Evolutionary conservation across 140 eudicot species (phyloP), one percentile per base, ranked within the genome.

Genomic region (Flaveria floridana): DNA sequence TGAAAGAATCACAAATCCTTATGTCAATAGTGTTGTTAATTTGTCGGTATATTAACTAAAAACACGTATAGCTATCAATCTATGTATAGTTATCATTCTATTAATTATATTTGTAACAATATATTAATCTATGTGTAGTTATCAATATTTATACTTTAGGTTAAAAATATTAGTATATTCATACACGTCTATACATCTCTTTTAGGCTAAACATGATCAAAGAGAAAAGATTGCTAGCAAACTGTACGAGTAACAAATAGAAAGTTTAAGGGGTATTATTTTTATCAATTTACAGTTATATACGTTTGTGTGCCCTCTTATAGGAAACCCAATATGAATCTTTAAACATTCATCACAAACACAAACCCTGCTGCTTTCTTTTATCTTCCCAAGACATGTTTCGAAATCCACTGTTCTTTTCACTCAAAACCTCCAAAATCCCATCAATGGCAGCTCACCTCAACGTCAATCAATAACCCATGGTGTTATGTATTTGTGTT

Each of bases 371-470:
- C 65, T 44, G 50, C 75, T 73, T 44, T 79, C 41, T 61, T 58
- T 58, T 65, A 65, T 73, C 74, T 58, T 79, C 81, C 76, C 76
- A 58, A 77, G 46, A 73, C 7, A 34, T 72, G 70, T 79, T 64
- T 70, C 50, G 13, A 73, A 46, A 64, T 16, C 59, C 50, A 72
- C 79, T 73, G 13, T 79, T 72, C 59, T 79, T 79, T 74, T 72
- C 79, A 65, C 83, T 78, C 76, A 67, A 76, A 68, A 25, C 69
- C 81, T 68, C 70, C 61, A 39, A 79, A 71, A 72, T 65, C 50
- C 74, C 73, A 78, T 78, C 82, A 79, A 72, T 79, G 68, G 82
- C 78, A 70, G 52, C 71, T 47, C 64, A 69, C 64, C 51, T 70
- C 71, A 61, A 61, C 82, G 71, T 78, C 82, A 78, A 71, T 78